These are phyloP conservation scores for Triangularia setosa DNA, from an alignment of 2,329 filamentous ascomycete genomes.

Conservation along the genomic window DNA sequence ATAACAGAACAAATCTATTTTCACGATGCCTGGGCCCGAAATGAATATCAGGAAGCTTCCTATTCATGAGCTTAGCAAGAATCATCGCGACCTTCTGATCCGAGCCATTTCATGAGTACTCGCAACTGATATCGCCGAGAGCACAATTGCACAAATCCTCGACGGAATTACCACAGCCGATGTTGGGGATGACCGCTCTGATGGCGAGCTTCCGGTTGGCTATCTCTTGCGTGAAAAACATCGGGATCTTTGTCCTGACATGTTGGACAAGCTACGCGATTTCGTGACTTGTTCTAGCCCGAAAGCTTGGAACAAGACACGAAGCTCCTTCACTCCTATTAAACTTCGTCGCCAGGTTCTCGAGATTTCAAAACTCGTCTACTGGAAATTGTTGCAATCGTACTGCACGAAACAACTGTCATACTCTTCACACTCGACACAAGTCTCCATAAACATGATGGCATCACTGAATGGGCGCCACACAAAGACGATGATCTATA, in stretches of 20 bases:
- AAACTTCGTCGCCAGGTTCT: slow-evolving; percentile 3
- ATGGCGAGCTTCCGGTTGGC: neutral
- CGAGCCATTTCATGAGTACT: neutral
- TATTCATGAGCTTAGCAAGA: neutral
- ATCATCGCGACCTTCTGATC: neutral
- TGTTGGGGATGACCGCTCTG: neutral
- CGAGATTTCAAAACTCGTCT: slow-evolving; percentile 14
- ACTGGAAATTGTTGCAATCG: slow-evolving; percentile 16
- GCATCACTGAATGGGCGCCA: slow-evolving; percentile 1
- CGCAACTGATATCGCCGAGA: slow-evolving; percentile 1
- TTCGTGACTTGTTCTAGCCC: slow-evolving; percentile 8
- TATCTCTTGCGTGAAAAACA: slow-evolving; percentile 12
- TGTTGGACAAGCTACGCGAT: slow-evolving; percentile 7
- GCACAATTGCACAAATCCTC: slow-evolving; percentile 9
- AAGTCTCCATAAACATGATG: slow-evolving; percentile 8
- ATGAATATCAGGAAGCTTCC: neutral
- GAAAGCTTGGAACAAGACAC: neutral
- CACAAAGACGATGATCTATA: neutral
- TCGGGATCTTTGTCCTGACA: slow-evolving; percentile 12
- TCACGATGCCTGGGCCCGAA: neutral
- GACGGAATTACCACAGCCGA: slow-evolving; percentile 8
- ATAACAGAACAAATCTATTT: too few species aligned
- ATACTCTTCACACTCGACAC: slow-evolving; percentile 12
- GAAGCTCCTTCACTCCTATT: slow-evolving; percentile 12
- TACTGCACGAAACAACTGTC: slow-evolving; percentile 18